Base-by-base conservation (phyloP, 352 stramenopile species). In the Globisporangium paddicum region DNA sequence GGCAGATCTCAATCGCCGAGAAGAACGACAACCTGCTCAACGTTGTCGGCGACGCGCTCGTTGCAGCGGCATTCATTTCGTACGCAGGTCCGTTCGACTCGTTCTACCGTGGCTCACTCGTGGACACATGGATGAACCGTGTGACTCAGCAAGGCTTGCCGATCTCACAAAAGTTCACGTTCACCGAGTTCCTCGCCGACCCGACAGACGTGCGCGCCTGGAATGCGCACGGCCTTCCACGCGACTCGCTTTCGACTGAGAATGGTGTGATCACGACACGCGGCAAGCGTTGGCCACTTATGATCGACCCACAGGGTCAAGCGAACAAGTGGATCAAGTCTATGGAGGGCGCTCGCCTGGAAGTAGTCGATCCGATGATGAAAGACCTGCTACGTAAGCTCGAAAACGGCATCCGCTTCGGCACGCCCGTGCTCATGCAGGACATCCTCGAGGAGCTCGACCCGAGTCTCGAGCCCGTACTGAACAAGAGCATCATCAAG, bases 281-380 rank as follows among this genome's bases (percentile, higher is more conserved):
- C 35, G 89, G 93, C 13, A 95, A 93, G 50, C 75, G 95, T 1
- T 98, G 95, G 95, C 95, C 95, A n/a, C 79, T 98, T 8, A 98
- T 98, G 95, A 98, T 98, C 51, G 96, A 98, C 47, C 96, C 96
- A 18, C 92, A 98, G 63, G 91, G 88, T 0, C 96, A 98, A 57
- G 96, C 91, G 9, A 99, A 98, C 66, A 97, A 97, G 58, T 98
- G 96, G 96, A 97, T 98, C 62, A 96, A 96, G 60, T 91, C 93
- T 3, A 96, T 98, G 82, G 87, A 98, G 63, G 90, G 88, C 5
- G 73, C 51, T 7, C 74, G 75, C 0, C 75, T 98, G 4, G 85
- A 96, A 45, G 85, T 98, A 4, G 87, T 98, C 6, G 95, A 98
- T 42, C 89, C 97, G 13, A 98, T 97, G 77, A 97, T 96, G 78